A percentile compares a stretch with the other conserved stretches of the same genome.
Conservation (phyloP, 192 early-diverging fungal species). For the Radiomyces spectabilis region DNA sequence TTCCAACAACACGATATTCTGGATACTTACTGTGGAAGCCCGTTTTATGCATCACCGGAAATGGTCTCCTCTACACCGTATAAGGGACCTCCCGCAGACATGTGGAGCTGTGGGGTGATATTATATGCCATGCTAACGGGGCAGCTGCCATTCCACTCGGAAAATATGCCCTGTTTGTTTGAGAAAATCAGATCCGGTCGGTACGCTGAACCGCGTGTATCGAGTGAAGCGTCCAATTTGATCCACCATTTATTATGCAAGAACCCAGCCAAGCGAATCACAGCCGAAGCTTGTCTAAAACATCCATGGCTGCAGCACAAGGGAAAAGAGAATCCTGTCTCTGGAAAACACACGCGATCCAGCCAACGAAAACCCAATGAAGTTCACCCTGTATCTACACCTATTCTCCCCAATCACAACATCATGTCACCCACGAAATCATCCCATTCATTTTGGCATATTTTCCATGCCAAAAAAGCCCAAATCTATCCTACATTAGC, state of each 20-base stretch:
- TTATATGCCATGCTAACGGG: slow-evolving; percentile 52
- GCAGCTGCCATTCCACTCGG: slow-evolving; percentile 47
- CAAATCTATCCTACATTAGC: too few relatives aligned
- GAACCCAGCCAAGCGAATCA: slow-evolving; percentile 45
- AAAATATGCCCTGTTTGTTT: slow-evolving; percentile 52
- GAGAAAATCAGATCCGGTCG: slow-evolving; percentile 50
- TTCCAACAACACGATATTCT: slow-evolving; percentile 37
- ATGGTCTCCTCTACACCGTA: slow-evolving; percentile 57
- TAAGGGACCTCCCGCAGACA: slow-evolving; percentile 48
- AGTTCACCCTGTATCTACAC: too few relatives aligned
- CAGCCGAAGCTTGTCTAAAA: slow-evolving; percentile 40
- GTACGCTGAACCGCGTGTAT: slow-evolving; percentile 39
- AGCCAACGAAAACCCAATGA: too few relatives aligned
- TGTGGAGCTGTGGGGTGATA: slow-evolving; percentile 56
- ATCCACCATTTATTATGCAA: slow-evolving; percentile 42
- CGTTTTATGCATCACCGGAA: slow-evolving; percentile 56
- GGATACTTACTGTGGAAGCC: slow-evolving; percentile 61
- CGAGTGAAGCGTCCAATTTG: slow-evolving; percentile 34
- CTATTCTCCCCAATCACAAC: too few relatives aligned
- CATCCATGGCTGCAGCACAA: slow-evolving; percentile 48
- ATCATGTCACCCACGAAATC: too few relatives aligned
- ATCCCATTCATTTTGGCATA: too few relatives aligned
- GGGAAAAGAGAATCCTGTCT: too few relatives aligned
- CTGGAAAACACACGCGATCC: too few relatives aligned
- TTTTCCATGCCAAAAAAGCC: too few relatives aligned